Evolutionary conservation across 108 stramenopile species (phyloP), one percentile per base, ranked within the genome.

Genomic region (Cyclostephanos tholiformis): DNA sequence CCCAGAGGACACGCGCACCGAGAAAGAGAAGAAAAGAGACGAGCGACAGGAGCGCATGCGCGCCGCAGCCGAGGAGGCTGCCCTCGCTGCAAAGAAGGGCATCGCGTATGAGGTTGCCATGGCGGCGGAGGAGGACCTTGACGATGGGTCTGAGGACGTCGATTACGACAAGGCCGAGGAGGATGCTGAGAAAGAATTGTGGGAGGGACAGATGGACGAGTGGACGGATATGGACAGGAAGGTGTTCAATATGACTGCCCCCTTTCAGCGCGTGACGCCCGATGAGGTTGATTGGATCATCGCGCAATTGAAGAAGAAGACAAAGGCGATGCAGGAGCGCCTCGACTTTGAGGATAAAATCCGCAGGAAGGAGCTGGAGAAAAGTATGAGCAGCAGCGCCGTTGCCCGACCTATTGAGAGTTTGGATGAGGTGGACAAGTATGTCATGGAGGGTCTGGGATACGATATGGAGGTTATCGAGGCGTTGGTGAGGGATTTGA

Each of bases 171-270:
- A 71, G 63, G 78, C 85, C 6, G 88, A 89, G 35, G 76, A 87
- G n/a, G 88, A 91, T 23, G 88, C 86, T 6, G 91, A 92, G 46
- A 86, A 90, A 58, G 90, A 91, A 29, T 86, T 90, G 91, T 86
- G 89, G 74, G 76, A 77, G 29, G 89, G 88, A 48, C 72, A 91
- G 64, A 69, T 69, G 44, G 73, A 70, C 23, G 79, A 80, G 60
- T 80, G 79, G 79, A 80, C 49, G 41, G 79, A 67, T 22, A 63
- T 65, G 38, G 79, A 80, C 50, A 74, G 43, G 63, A 69, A 53
- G 23, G 67, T 80, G 65, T 82, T 82, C 56, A 55, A 75, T 13
- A 75, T 79, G 82, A 79, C 77, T 16, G 71, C 82, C 4, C 77
- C 77, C 14, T 46, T 19, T 67, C 43, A 57, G 58, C 48, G 77